Evolutionary conservation across 345 rosid species (phyloP), one percentile per base, ranked within the genome.

Genomic region (Eucalyptus tenuipes): DNA sequence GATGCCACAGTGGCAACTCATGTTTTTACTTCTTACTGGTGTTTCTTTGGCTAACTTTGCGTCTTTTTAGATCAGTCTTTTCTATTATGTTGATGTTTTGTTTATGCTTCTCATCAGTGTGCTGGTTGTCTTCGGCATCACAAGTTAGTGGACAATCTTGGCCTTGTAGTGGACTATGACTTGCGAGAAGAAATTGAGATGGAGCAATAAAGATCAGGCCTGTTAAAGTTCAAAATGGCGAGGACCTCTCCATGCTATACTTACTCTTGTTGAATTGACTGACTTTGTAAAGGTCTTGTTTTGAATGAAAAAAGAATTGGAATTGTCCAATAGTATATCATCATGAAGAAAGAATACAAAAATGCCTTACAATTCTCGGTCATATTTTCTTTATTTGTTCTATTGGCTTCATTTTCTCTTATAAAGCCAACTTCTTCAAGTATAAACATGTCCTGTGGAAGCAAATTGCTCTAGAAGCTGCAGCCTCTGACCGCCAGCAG

Each of bases 41-140:
- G n/a, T 31, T 48, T 87, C 48, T 49, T 88, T 61, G 71, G n/a
- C 79, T 84, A 29, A 53, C 50, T 81, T 18, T 52, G 45, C 27
- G 8, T 82, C 49, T 40, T 61, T n/a, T 64, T 8, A 42, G 7
- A 47, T 27, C n/a, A 6, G 27, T 11, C 33, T 71, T 71, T 59
- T 44, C 49, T 86, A 68, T 85, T 89, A 61, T 85, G 87, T 87
- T 89, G 85, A 90, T 88, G 37, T 86, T 87, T 89, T 87, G 49
- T 48, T 25, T 27, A 29, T 89, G 53, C 44, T 90, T 89, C 87
- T 92, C 89, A 49, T 93, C 93, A 96, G 99, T 96, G 99, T 92
- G 99, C 92, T 91, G 99, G 99, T 80, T 96, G 99, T 91, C 95
- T 95, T 45, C 91, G 20, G 91, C 94, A 97, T 94, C 99, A 97